phyloP scores from a whole-genome alignment of 768 basidiomycete species.

The Suillus spraguei region DNA sequence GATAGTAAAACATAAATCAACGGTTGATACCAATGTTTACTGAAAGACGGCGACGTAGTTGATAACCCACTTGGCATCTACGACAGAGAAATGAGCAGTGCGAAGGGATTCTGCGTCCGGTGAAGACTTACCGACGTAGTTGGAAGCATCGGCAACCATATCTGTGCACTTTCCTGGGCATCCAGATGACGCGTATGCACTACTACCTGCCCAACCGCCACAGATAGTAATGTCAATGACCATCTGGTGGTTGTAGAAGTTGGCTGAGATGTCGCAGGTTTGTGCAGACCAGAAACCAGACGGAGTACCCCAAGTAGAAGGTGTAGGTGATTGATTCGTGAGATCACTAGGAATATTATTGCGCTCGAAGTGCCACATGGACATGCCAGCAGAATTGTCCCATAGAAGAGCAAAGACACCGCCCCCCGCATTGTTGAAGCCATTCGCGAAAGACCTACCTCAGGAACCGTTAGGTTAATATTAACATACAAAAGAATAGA shows the following conservation, averaged over 20 bases:
- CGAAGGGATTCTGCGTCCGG: conserved; percentile 22
- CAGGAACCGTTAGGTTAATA: conserved; percentile 36
- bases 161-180: conserved; percentile 47
- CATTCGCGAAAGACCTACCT: conserved; percentile 41
- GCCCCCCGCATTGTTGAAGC: conserved; percentile 39
- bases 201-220: conserved; percentile 29
- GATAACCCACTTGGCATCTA: conserved; percentile 59
- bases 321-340: conserved; percentile 43
- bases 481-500: conserved; percentile 10
- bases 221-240: conserved; percentile 42
- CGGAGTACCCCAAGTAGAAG: conserved; percentile 55
- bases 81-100: background rate
- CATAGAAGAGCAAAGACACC: conserved; percentile 65
- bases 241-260: conserved; percentile 56
- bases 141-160: conserved; percentile 55
- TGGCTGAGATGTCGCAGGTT: conserved; percentile 49
- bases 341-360: conserved; percentile 54
- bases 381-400: conserved; percentile 49
- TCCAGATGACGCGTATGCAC: conserved; percentile 33
- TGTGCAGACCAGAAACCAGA: conserved; percentile 51
- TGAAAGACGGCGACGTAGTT: conserved; percentile 60
- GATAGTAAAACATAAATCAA: background rate
- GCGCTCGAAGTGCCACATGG: conserved; percentile 60
- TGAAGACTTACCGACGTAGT: conserved; percentile 46
- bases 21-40: background rate